Evolutionary conservation across 345 rosid species (phyloP), one percentile per base, ranked within the genome.

Genomic region (Melastoma malabathricum): DNA sequence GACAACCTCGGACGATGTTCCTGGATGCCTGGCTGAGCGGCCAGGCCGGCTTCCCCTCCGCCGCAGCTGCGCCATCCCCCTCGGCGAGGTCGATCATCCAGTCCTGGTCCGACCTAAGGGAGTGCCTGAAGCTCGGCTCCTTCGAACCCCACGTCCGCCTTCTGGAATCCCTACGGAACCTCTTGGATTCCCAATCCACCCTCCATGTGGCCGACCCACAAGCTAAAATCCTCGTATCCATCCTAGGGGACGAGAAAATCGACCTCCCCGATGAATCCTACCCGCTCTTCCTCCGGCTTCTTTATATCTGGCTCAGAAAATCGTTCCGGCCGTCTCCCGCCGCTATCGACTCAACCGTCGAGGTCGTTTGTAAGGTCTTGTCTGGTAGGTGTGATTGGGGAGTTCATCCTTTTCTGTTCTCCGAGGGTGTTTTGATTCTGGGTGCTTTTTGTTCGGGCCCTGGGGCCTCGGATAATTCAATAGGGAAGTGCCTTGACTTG

Each of bases 131-230:
- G 48, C 82, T 48, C 62, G 80, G 62, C 7, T 64, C 72, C 43
- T 71, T 86, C 48, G 71, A 73, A 55, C 47, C 77, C 55, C 77
- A 75, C 57, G 76, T 70, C 46, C 72, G 79, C 58, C 88, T 31
- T 7, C 10, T 31, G 38, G 38, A 79, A 59, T 74, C 95, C 31
- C 70, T 84, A 71, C 78, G 72, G 62, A 65, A 75, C 64, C 75
- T 92, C 41, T 59, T 77, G 43, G 66, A 72, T 60, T 81, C 79
- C 22, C 84, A 71, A 55, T 44, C 74, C 44, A 75, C 97, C 57
- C 86, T 87, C 54, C 82, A 92, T 54, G 94, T 87, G 34, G 97
- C 95, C 0, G 97, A 92, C 46, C 93, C 95, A 5, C 98, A 87
- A 66, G 93, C 95, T 51, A 92, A 79, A 73, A 88, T 92, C 56